Conservation (phyloP, 495 filamentous ascomycete genomes). For the Talaromyces stipitatus region DNA sequence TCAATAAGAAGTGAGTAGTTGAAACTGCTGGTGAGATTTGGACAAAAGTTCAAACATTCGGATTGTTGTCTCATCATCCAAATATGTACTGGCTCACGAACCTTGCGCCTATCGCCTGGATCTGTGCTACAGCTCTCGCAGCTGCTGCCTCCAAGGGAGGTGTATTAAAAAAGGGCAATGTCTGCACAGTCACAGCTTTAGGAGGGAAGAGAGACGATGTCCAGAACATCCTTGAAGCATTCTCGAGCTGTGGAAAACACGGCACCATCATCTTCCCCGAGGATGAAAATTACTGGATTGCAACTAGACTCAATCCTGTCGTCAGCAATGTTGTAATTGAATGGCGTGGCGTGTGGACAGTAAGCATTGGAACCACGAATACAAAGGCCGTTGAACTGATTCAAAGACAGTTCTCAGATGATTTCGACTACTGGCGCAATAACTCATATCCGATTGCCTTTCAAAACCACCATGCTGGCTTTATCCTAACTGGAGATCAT, state of each 20-base stretch:
- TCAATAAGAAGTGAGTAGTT: neutral
- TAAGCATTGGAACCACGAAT: constrained; percentile 8
- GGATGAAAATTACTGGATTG: constrained; percentile 44
- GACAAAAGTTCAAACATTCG: neutral
- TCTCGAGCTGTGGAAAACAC: constrained; percentile 39
- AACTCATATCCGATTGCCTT: constrained; percentile 47
- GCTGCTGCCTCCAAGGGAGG: neutral
- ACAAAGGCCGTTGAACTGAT: neutral
- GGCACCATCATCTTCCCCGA: constrained; percentile 47
- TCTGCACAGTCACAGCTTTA: constrained; percentile 21
- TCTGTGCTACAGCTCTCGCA: neutral
- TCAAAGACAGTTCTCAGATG: constrained; percentile 33
- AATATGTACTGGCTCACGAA: constrained; percentile 2
- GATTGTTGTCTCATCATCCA: neutral
- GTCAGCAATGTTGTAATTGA: constrained; percentile 37
- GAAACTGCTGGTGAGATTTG: neutral
- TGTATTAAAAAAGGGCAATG: constrained; percentile 6
- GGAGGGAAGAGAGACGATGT: constrained; percentile 34
- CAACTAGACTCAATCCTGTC: constrained; percentile 38
- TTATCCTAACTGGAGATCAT: constrained; percentile 41
- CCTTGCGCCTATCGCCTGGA: neutral
- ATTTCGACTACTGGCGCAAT: constrained; percentile 48
- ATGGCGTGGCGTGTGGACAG: constrained; percentile 41
- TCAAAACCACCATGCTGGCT: constrained; percentile 49
- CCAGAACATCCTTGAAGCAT: constrained; percentile 42